Evolutionary conservation across 768 basidiomycete species (phyloP).

Genomic region (Cyclocybe aegerita): DNA sequence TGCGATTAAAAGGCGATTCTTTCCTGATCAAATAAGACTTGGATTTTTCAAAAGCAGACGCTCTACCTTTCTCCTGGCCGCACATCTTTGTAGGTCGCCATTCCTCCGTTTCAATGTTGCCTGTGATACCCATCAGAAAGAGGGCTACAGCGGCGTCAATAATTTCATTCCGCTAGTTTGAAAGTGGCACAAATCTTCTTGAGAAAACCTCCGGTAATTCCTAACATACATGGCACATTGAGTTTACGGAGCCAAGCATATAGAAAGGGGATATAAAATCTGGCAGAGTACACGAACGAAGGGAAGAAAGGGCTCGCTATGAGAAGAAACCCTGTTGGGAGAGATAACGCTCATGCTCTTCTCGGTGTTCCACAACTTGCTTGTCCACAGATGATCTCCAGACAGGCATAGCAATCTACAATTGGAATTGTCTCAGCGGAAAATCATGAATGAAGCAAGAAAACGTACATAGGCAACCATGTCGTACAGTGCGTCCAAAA

Average conservation of each 20-base stretch:
- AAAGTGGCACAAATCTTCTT: too few relatives aligned
- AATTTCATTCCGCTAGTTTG: too few relatives aligned
- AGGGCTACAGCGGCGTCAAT: too few relatives aligned
- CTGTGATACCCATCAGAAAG: too few relatives aligned
- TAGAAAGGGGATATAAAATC: conserved; percentile 1
- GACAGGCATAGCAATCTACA: conserved; percentile 49
- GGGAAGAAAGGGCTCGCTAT: conserved; percentile 1
- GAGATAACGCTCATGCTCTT: conserved; percentile 49
- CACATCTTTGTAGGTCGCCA: too few relatives aligned
- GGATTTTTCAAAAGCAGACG: too few relatives aligned
- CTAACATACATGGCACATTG: not conserved
- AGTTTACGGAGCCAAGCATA: not conserved
- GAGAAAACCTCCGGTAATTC: too few relatives aligned
- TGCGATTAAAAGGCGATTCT: too few relatives aligned
- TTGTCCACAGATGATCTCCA: conserved; percentile 53
- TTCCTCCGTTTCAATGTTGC: too few relatives aligned
- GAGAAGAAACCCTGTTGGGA: conserved; percentile 42
- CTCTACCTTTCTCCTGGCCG: too few relatives aligned
- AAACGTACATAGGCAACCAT: conserved; percentile 44
- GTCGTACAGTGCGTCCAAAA: conserved; percentile 56
- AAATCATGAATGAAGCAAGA: conserved; percentile 1
- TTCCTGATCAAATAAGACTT: too few relatives aligned
- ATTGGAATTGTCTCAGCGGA: conserved; percentile 3
- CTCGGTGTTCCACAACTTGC: conserved; percentile 40
- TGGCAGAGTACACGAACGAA: conserved; percentile 5